A percentile compares a stretch with the other conserved stretches of the same genome.
These are phyloP conservation scores for Fusarium sp. DNA, from an alignment of 2,329 filamentous ascomycete species.

Conservation along the genomic window DNA sequence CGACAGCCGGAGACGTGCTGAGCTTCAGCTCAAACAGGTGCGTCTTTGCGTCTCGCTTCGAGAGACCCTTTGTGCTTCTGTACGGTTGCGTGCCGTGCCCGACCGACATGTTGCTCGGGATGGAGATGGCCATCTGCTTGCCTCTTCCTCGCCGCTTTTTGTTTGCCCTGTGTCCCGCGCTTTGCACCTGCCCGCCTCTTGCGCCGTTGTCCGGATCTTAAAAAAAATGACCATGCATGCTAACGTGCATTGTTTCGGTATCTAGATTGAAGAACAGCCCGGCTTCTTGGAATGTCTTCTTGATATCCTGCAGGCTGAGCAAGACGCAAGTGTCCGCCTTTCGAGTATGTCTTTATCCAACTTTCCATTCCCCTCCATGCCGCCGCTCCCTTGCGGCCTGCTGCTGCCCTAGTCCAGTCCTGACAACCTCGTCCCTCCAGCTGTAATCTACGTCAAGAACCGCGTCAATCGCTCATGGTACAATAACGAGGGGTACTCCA, in stretches of 20 bases:
- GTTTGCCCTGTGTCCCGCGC: constrained; percentile 25
- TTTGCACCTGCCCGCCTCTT: constrained; percentile 34
- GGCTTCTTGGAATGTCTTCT: constrained; percentile 93
- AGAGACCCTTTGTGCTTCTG: constrained; percentile 23
- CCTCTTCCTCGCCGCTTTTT: constrained; percentile 7
- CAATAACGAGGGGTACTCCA: constrained; percentile 80
- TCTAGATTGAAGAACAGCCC: constrained; percentile 88
- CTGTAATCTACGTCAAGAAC: constrained; percentile 98
- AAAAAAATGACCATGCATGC: constrained; percentile 23
- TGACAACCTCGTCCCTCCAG: constrained; percentile 63
- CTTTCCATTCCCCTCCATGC: constrained; percentile 13
- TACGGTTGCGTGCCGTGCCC: constrained; percentile 1
- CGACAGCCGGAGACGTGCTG: constrained; percentile 82
- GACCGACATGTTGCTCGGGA: constrained; percentile 2
- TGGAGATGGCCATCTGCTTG: neutral
- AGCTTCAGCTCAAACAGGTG: constrained; percentile 87
- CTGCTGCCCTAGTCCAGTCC: constrained; percentile 41
- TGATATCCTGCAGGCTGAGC: constrained; percentile 91
- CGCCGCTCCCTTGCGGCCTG: constrained; percentile 37
- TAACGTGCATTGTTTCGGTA: constrained; percentile 38
- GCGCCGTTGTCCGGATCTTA: constrained; percentile 25
- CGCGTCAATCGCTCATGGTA: constrained; percentile 95
- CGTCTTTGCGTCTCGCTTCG: constrained; percentile 49
- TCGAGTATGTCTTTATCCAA: constrained; percentile 77
- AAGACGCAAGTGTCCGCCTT: constrained; percentile 86